phyloP scores from a whole-genome alignment of 2,329 filamentous ascomycete genomes.

The Lizonia empirigonia region DNA sequence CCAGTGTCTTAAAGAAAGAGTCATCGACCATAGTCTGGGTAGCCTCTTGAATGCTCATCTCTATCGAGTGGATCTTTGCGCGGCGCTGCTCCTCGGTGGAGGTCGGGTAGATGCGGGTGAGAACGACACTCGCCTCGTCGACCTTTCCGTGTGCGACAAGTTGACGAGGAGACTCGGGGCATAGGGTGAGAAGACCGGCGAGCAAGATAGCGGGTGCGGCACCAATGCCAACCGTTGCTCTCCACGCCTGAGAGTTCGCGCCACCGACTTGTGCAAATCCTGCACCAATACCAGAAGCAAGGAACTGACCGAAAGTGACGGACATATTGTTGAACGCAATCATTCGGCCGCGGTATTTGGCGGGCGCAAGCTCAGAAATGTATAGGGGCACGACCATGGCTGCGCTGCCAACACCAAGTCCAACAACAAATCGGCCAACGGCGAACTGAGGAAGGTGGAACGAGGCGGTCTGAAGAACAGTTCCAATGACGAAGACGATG shows the following conservation, averaged over 20 bases:
- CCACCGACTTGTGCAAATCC: slow-evolving; percentile 45
- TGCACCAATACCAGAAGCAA: slow-evolving; percentile 42
- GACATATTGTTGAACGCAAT: slow-evolving; percentile 45
- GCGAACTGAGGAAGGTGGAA: slow-evolving; percentile 36
- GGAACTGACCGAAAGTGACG: slow-evolving; percentile 39
- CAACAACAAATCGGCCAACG: slow-evolving; percentile 39
- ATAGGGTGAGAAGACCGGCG: slow-evolving; percentile 41
- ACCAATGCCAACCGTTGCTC: slow-evolving; percentile 47
- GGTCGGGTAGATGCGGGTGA: slow-evolving; percentile 43
- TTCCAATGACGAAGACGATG: slow-evolving; percentile 38
- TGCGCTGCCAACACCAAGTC: slow-evolving; percentile 39
- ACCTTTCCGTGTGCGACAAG: slow-evolving; percentile 43
- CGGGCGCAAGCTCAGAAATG: slow-evolving; percentile 38
- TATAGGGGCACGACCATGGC: slow-evolving; percentile 42
- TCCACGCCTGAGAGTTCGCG: slow-evolving; percentile 39
- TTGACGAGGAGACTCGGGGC: slow-evolving; percentile 47
- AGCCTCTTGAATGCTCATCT: slow-evolving; percentile 42
- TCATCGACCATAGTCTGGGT: slow-evolving; percentile 39
- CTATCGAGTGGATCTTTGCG: slow-evolving; percentile 36
- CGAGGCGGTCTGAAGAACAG: slow-evolving; percentile 37
- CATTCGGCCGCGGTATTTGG: slow-evolving; percentile 44
- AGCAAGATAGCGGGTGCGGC: slow-evolving; percentile 46
- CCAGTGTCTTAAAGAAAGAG: slow-evolving; percentile 40
- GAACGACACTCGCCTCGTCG: slow-evolving; percentile 40
- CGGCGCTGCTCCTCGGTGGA: slow-evolving; percentile 34